Evolutionary conservation across 2,329 filamentous ascomycete species (phyloP), one percentile per base, ranked within the genome.

Genomic region (Ophiostoma pallidulum): DNA sequence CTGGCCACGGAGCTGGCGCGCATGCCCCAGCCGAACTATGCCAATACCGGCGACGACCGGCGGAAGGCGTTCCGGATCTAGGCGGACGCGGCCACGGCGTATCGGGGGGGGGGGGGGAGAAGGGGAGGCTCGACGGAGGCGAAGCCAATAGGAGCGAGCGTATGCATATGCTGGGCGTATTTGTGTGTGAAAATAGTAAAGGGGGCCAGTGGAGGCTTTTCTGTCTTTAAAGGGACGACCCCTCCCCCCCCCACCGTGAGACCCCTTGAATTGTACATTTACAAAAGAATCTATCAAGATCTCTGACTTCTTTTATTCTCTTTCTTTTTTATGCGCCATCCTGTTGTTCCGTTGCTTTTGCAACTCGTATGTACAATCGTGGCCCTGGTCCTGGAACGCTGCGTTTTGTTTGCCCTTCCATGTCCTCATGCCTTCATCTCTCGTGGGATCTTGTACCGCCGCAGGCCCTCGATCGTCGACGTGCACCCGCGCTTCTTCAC

Each of bases 401-500:
- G 18, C 16, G 24, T 6, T 20, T 3, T n/a, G 10, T 18, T 8
- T 40, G 9, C 3, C 33, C 7, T 7, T 28, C 22, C 16, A 39
- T 24, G 29, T 13, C 14, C 28, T 42, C 41, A 55, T 29, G 54
- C 52, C 46, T 43, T 50, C 35, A 56, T 38, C 33, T 66, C 63
- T 50, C 74, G 67, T 39, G 63, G 58, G 49, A 77, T 62, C 57
- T 70, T 74, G 63, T 75, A 77, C 54, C 69, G 65, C 49, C 65
- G 66, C 35, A 74, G 59, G 49, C 68, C 71, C 29, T 67, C 64
- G 41, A 66, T 60, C 45, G 70, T 68, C 54, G 64, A 60, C 51
- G 60, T 67, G 58, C 65, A 67, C 20, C 75, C 73, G 48, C 73
- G 68, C 53, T 69, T 70, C 56, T 77, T 73, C 51, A 94, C 62